Percentiles rank a stretch among this genome's conserved stretches.
Evolutionary conservation across 192 early-diverging fungal species (phyloP).

Genomic region (Podila clonocystis): DNA sequence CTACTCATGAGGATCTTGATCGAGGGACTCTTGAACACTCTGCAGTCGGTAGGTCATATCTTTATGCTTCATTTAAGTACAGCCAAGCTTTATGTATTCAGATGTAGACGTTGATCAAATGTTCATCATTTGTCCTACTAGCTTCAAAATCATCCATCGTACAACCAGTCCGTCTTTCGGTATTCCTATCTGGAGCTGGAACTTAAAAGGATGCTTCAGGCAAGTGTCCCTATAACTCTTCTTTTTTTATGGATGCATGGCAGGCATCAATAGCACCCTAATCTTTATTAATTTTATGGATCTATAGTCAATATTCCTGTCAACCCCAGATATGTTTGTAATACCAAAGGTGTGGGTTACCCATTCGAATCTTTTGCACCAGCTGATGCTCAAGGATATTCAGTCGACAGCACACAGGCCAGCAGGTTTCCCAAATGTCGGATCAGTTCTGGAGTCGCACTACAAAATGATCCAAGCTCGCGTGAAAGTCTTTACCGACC

Average conservation of each 20-base stretch:
- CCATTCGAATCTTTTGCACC: slow-evolving; percentile 53
- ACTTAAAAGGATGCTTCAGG: slow-evolving; percentile 62
- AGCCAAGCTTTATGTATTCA: neutral
- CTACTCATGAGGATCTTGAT: slow-evolving; percentile 64
- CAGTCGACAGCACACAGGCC: slow-evolving; percentile 34
- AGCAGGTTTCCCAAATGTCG: slow-evolving; percentile 36
- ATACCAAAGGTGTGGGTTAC: slow-evolving; percentile 61
- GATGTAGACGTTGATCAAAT: neutral
- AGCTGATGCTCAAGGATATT: slow-evolving; percentile 51
- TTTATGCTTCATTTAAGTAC: too few species aligned
- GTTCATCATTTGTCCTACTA: neutral
- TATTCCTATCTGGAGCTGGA: slow-evolving; percentile 56
- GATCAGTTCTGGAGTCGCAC: slow-evolving; percentile 25
- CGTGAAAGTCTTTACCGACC: slow-evolving; percentile 34
- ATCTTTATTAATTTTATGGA: neutral
- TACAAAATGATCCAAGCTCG: slow-evolving; percentile 49
- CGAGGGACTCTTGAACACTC: slow-evolving; percentile 58
- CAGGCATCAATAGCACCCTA: neutral
- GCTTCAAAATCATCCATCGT: slow-evolving; percentile 34
- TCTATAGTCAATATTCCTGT: slow-evolving; percentile 59
- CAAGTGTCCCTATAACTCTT: slow-evolving; percentile 1
- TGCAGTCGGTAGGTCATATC: slow-evolving; percentile 54
- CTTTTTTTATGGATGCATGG: neutral
- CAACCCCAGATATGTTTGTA: slow-evolving; percentile 70
- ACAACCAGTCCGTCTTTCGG: slow-evolving; percentile 33